Percentiles rank a stretch among this genome's conserved stretches.
Evolutionary conservation across 2,329 filamentous ascomycete species (phyloP).

Genomic region (Aspergillus nomiae): DNA sequence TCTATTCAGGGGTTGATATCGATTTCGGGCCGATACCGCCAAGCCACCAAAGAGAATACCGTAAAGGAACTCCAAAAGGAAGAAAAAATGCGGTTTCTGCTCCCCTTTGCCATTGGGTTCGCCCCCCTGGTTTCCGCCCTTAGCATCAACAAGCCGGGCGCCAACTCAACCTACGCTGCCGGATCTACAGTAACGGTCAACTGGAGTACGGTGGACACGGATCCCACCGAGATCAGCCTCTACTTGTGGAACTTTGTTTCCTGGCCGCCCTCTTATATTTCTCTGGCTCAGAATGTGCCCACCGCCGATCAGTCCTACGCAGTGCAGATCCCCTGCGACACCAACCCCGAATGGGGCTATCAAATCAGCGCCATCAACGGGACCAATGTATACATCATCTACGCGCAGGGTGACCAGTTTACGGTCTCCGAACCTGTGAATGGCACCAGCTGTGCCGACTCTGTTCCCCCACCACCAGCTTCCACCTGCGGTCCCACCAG

Average conservation of each 20-base stretch:
- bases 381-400: constrained; percentile 49
- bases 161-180: constrained; percentile 41
- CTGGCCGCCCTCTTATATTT: constrained; percentile 46
- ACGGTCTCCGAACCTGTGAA: constrained; percentile 24
- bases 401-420: constrained; percentile 47
- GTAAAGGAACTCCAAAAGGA: background rate
- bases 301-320: constrained; percentile 32
- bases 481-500: constrained; percentile 15
- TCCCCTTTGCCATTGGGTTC: constrained; percentile 16
- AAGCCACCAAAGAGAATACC: background rate
- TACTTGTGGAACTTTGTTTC: constrained; percentile 51
- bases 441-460: constrained; percentile 30
- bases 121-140: constrained; percentile 25
- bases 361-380: constrained; percentile 52
- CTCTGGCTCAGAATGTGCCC: constrained; percentile 39
- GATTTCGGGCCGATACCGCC: background rate
- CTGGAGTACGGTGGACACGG: constrained; percentile 46
- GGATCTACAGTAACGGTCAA: constrained; percentile 37
- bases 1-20: background rate
- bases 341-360: constrained; percentile 40
- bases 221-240: constrained; percentile 43
- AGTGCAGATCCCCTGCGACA: constrained; percentile 44
- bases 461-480: constrained; percentile 18
- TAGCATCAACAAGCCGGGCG: constrained; percentile 30
- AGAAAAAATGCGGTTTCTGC: constrained; percentile 11